Evolutionary conservation across 1,284 basidiomycete species (phyloP).

Genomic region (Leccinum fallax): DNA sequence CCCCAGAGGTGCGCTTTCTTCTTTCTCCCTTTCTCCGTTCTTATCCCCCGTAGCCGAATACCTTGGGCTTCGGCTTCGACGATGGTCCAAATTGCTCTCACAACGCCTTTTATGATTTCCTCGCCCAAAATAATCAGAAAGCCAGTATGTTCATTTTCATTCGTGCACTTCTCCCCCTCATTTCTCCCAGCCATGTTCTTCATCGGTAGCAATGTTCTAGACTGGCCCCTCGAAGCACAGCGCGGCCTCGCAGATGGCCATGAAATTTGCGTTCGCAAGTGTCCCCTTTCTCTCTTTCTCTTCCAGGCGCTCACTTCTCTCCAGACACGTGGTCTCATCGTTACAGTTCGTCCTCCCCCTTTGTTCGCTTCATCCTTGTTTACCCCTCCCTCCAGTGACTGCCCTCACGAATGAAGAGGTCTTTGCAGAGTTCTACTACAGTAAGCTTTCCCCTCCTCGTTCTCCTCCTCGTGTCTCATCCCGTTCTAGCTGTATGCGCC

Average conservation of each 20-base stretch:
- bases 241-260: constrained; percentile 67
- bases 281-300: not conserved
- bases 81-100: constrained; percentile 77
- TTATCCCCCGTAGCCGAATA: constrained; percentile 48
- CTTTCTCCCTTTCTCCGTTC: not conserved
- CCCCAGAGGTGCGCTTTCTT: constrained; percentile 54
- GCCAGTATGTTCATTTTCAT: constrained; percentile 49
- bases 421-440: constrained; percentile 83
- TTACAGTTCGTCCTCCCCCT: constrained; percentile 42
- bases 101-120: constrained; percentile 63
- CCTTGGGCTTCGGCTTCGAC: constrained; percentile 66
- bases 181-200: constrained; percentile 62
- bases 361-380: not conserved
- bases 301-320: constrained; percentile 1
- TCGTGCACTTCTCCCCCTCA: not conserved
- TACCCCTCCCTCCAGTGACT: constrained; percentile 50
- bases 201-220: constrained; percentile 76
- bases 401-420: constrained; percentile 71
- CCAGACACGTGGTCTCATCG: constrained; percentile 61
- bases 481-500: constrained; percentile 27
- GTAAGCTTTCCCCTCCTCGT: constrained; percentile 33
- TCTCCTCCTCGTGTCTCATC: not conserved
- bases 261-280: constrained; percentile 60
- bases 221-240: constrained; percentile 73
- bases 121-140: constrained; percentile 65